Base-by-base conservation (phyloP, 768 basidiomycete genomes). In the Pleurotus djamor region DNA sequence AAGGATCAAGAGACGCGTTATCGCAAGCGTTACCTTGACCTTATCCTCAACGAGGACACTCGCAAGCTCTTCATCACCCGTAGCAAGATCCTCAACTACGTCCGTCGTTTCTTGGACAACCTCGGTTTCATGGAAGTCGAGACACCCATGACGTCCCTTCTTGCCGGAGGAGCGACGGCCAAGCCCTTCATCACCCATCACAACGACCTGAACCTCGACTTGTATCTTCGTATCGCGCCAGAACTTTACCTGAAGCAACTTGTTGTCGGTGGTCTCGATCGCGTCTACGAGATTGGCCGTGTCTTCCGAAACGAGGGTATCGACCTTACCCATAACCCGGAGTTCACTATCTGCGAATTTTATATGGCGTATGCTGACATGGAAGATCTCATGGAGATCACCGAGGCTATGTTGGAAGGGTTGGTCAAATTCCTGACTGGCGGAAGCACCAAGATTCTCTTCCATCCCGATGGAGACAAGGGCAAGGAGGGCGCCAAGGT, bases 361-460 rank as follows among this genome's bases (percentile, higher is more conserved):
- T 99, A 98, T 71, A 98, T 99, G 96, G 96, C 97, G 34, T 98
- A 98, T 67, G 97, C 97, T 60, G 97, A 98, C 72, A 96, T 96
- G 95, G 90, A 93, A 77, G 97, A 98, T 69, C 60, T 98, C 59
- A 98, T 99, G 96, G 97, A 98, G 44, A 82, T 98, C 59, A 99
- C 97, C 13, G 97, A 99, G 74, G 75, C 77, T 45, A 80, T 99
- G 78, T 71, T 98, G 14, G 92, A 95, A 68, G 93, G 95, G 6
- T 76, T 99, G 74, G 96, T 98, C 69, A 91, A 88, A 83, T 83
- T 81, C 68, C 71, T 98, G 58, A 96, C 86, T 0, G 85, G 86
- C 43, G 94, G 94, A 16, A 82, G 81, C 66, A 94, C 92, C 45
- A 88, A 83, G 67, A 69, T 98, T 61, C 80, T 76, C 35, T 98